Percentiles rank a stretch among this genome's conserved stretches.
Conservation (phyloP, 1,139 yeast genomes). For the Suhomyces anneliseae region DNA sequence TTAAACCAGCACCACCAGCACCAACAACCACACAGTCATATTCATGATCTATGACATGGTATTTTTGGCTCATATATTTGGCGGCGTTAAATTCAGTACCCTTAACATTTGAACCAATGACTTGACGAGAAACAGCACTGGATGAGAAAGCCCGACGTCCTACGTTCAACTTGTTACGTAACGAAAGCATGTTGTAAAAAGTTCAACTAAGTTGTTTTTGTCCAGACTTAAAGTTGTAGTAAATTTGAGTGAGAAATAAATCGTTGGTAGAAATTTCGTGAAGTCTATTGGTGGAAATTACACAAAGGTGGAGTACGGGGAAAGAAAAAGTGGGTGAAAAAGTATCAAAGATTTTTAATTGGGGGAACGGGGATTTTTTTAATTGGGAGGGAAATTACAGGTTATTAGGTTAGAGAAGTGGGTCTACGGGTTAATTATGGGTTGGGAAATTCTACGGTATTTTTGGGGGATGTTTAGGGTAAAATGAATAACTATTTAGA, state of each 20-base stretch:
- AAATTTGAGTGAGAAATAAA: background rate
- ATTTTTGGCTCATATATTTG: conserved; percentile 61
- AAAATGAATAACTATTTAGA: background rate
- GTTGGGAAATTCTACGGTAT: background rate
- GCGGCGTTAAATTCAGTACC: conserved; percentile 47
- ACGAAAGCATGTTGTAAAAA: conserved; percentile 15
- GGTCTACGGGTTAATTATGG: background rate
- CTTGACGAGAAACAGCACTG: conserved; percentile 32
- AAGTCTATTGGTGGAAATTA: conserved; percentile 5
- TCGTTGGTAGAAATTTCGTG: conserved; percentile 4
- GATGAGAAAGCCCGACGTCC: conserved; percentile 26
- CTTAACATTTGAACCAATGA: conserved; percentile 46
- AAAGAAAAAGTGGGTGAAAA: no score
- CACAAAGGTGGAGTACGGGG: conserved; percentile 1
- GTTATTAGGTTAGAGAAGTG: background rate
- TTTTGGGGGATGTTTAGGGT: no score
- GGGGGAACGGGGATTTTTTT: no score
- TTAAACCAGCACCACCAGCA: conserved; percentile 98
- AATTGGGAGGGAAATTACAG: no score
- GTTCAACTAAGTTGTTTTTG: background rate
- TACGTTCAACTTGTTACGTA: conserved; percentile 13
- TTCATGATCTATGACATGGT: conserved; percentile 94
- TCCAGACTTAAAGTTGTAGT: background rate
- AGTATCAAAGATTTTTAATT: no score
- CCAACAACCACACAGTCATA: conserved; percentile 98